Base-by-base conservation (phyloP, 257 asterid species). In the Solanum neorickii region DNA sequence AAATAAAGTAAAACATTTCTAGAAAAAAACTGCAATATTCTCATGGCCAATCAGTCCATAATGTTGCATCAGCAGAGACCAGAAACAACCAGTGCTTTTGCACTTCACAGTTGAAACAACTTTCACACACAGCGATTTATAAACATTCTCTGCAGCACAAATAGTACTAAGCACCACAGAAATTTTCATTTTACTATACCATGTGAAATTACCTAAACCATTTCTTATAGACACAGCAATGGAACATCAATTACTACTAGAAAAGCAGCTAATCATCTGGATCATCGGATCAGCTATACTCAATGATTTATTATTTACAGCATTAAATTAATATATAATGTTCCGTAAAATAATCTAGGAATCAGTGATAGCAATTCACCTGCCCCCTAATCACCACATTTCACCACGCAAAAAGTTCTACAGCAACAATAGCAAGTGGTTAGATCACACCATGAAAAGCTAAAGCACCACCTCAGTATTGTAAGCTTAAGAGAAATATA, bases 71-170 rank as follows among this genome's bases (percentile, higher is more conserved):
- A 84, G 41, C 25, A 84, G 25, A 91, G 91, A 86, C 44, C 29
- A 78, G 86, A 31, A 94, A 96, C 93, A 89, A 84, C 86, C 93
- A 35, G 20, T 89, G 41, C 94, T 83, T 73, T 73, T 20, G 49
- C 65, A 56, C 65, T 56, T 56, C 65, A 20, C 49, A 37, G 25
- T 35, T 39, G 49, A 37, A 74, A 37, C 82, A 9, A 23, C 49
- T 37, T 74, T 74, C 82, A 74, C 82, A 74, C 18, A 73, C 16
- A 70, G 31, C 52, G 31, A 74, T 74, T 74, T 74, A 74, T 74
- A 10, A 74, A 74, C 82, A 75, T 75, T 12, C 33, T 21, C 33
- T 39, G 82, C 33, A 21, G 31, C 82, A 74, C 52, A 21, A 74
- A 39, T 74, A 39, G 52, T 11, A 13, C 52, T 39, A 73, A 37